Evolutionary conservation across 2,329 filamentous ascomycete genomes (phyloP).

Genomic region (Microdochium nivale): DNA sequence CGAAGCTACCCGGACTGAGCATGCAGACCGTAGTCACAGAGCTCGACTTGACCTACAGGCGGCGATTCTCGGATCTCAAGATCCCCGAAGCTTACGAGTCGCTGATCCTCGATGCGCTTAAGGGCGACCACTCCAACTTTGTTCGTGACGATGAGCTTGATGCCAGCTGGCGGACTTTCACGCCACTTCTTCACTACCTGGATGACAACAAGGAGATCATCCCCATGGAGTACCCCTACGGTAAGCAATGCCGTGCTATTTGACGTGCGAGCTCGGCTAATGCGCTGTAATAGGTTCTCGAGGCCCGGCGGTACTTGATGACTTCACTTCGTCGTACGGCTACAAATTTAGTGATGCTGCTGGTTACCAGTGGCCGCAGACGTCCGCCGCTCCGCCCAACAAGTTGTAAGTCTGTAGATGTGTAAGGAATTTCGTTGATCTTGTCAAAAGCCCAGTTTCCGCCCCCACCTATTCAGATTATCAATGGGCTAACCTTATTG

Average conservation of each 20-base stretch:
- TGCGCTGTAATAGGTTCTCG: conserved; percentile 64
- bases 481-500: not conserved
- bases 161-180: conserved; percentile 97
- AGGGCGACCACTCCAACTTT: conserved; percentile 99
- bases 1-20: conserved; percentile 92
- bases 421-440: not conserved
- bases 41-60: conserved; percentile 94
- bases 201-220: conserved; percentile 99
- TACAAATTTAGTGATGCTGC: conserved; percentile 98
- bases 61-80: conserved; percentile 98
- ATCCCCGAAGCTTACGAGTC: conserved; percentile 99
- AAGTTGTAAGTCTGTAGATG: conserved; percentile 59
- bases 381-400: conserved; percentile 58
- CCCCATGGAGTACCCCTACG: conserved; percentile 99
- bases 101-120: conserved; percentile 90
- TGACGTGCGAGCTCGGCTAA: conserved; percentile 1
- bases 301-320: conserved; percentile 89
- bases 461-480: not conserved
- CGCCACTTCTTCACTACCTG: conserved; percentile 91
- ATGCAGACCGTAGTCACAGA: conserved; percentile 99
- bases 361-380: conserved; percentile 90
- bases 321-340: conserved; percentile 95
- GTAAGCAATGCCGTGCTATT: conserved; percentile 43
- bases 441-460: not conserved
- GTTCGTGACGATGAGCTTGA: conserved; percentile 95